Base-by-base conservation (phyloP, 202 grass and related monocot species). In the Panicum virgatum region DNA sequence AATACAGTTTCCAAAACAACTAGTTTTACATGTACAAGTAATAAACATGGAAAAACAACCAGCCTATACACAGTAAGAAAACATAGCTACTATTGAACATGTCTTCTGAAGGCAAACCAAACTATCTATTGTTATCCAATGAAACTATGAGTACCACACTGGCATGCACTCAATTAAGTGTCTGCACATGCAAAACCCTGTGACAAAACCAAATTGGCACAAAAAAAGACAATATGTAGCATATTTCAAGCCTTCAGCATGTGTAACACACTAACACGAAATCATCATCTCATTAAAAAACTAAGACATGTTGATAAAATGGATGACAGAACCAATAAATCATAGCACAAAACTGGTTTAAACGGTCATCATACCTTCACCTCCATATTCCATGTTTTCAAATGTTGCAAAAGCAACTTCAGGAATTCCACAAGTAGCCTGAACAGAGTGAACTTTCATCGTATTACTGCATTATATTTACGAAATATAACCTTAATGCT, bases 311-410 rank as follows among this genome's bases (percentile, higher is more conserved):
- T 13, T 18, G 12, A 84, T 48, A 67, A 75, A 86, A 86, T 75
- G 19, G 79, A 72, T 36, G 50, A 48, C 20, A 67, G n/a, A 86
- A 86, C 42, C 15, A 67, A 25, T 84, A 86, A 39, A 66, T 14
- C 46, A 75, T 72, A 89, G n/a, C 44, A 85, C 56, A 80, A 79
- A 66, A 78, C 29, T 58, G 22, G 13, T 75, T 25, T 40, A 59
- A 66, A 62, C 52, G 38, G 66, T 56, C 7, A 36, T 5, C 68
- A 74, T 92, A 98, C 95, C 92, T 91, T 93, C 92, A 83, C 95
- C 95, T 64, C 92, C 90, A 86, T 98, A 98, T 84, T 93, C 95
- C 95, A 98, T 98, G 56, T 98, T 98, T 85, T 98, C 95, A 83
- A 89, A 98, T 89, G 95, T 98, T 74, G 89, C 76, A 86, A 94